Base-by-base conservation (phyloP, 1,139 yeast genomes). In the Ogataea hybrid region DNA sequence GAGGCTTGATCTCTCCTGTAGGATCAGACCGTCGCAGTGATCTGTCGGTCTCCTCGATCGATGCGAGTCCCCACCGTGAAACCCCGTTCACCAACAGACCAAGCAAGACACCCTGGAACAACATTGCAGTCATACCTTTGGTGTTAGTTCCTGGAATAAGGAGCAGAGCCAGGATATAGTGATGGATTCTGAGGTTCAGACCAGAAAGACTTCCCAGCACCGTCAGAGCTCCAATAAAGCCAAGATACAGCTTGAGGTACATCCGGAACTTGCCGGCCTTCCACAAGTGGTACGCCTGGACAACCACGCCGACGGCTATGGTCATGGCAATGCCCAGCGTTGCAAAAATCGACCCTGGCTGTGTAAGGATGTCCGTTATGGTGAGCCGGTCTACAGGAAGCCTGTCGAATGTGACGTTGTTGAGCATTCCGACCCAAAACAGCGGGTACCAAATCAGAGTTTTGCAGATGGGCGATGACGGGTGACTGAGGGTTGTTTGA, bases 1-100 rank as follows among this genome's bases (percentile, higher is more conserved):
- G 95, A 1, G 88, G 85, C n/a, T 63, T 52, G 7, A 78, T 58
- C 9, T 64, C 70, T 0, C 84, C 85, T 32, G 77, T 69, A 0
- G 95, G 95, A 51, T 87, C 96, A 21, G 84, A 84, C 51, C 96
- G 68, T 47, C 79, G 64, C 37, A 89, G 63, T 11, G 88, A 75
- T 10, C 72, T 67, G 35, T 75, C 75, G 0, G 97, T 88, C 58
- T 90, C 96, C 2, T 85, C 79, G 45, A 90, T 81, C 17, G 96
- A 81, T 3, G 95, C 97, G 56, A 84, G 81, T 41, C 94, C 97
- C 98, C 98, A 90, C 46, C 95, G 70, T 0, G 95, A 81, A 2
- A 88, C 79, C 0, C 98, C 98, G 17, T 92, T 84, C 7, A 89
- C 71, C 43, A 85, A 75, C 28, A 90, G 68, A 0, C 97, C 98